Evolutionary conservation across 2,329 filamentous ascomycete genomes (phyloP).

Genomic region (Raffaelea albimanens): DNA sequence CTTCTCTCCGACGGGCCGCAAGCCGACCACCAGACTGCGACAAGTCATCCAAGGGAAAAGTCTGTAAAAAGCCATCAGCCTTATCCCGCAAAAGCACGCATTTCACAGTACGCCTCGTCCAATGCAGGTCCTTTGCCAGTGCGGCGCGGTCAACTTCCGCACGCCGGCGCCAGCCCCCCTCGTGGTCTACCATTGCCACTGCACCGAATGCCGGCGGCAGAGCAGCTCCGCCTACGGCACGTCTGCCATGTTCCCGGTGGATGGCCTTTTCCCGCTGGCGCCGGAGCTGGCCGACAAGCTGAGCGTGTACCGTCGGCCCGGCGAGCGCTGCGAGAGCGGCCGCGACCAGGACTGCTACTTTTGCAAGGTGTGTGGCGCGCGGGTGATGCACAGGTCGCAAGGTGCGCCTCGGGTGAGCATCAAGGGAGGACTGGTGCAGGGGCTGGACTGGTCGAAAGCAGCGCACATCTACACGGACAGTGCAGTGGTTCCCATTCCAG

Average conservation of each 20-base stretch:
- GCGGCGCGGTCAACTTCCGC: constrained; percentile 51
- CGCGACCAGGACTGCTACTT: constrained; percentile 17
- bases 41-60: no score
- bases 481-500: constrained; percentile 34
- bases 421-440: constrained; percentile 33
- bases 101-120: no score
- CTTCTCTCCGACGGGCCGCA: constrained; percentile 14
- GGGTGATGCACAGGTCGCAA: constrained; percentile 34
- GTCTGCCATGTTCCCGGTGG: constrained; percentile 10
- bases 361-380: constrained; percentile 27
- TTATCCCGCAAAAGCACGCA: no score
- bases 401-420: constrained; percentile 31
- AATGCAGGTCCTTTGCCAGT: constrained; percentile 57
- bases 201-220: constrained; percentile 55
- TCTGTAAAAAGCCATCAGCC: no score
- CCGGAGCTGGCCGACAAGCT: neutral
- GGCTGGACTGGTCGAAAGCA: constrained; percentile 27
- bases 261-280: constrained; percentile 6
- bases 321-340: constrained; percentile 3
- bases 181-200: constrained; percentile 64
- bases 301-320: constrained; percentile 7
- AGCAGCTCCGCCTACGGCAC: constrained; percentile 36
- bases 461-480: constrained; percentile 36
- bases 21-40: no score
- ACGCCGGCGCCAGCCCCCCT: constrained; percentile 51